Evolutionary conservation across 805 yeast genomes (phyloP).

Genomic region (Metschnikowia proteae): DNA sequence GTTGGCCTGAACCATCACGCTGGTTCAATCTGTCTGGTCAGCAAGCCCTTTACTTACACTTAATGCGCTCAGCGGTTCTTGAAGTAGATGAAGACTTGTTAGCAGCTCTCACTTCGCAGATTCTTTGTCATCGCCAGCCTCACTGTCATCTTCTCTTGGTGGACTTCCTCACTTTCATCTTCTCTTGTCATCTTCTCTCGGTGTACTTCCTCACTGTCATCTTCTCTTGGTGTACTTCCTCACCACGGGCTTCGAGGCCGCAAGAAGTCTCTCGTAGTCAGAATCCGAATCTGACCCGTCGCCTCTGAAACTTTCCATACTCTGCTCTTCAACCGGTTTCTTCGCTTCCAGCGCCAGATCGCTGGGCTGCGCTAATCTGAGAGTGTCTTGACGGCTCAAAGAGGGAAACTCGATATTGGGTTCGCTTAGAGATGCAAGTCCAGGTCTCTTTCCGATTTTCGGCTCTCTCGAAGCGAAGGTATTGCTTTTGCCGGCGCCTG

Average conservation of each 20-base stretch:
- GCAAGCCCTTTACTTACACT: no score
- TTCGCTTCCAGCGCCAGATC: background rate
- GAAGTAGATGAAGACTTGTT: no score
- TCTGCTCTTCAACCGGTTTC: background rate
- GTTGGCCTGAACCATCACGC: no score
- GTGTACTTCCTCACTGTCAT: no score
- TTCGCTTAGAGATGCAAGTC: background rate
- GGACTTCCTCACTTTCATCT: no score
- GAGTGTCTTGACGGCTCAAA: conserved; percentile 1
- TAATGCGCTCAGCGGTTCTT: no score
- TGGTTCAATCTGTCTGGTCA: no score
- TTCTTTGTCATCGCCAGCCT: no score
- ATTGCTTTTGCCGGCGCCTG: background rate
- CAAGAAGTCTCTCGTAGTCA: conserved; percentile 17
- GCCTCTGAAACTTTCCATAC: background rate
- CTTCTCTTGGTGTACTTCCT: conserved; percentile 13
- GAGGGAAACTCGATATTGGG: background rate
- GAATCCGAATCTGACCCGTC: conserved; percentile 16
- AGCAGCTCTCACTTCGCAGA: no score
- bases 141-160: background rate
- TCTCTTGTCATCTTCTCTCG: background rate
- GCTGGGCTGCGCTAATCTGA: background rate
- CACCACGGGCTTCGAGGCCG: conserved; percentile 8
- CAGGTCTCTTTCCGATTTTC: background rate
- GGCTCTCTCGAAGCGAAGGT: background rate